Conservation (phyloP, 345 rosid genomes). For the Citrus glauca region DNA sequence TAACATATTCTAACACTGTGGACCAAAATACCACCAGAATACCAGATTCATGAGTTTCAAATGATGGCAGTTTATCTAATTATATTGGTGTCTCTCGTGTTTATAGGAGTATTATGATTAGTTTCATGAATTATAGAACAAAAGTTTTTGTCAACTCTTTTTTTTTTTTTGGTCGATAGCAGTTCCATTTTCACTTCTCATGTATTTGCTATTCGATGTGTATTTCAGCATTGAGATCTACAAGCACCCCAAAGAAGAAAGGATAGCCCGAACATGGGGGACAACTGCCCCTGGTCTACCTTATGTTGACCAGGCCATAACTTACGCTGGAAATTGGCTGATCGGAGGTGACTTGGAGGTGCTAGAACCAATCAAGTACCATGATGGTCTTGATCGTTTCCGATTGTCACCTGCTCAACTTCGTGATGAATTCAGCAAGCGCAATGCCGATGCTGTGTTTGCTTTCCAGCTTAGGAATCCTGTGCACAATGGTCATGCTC, state of each 20-base stretch:
- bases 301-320: conserved; percentile 73
- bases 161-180: neutral
- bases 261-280: conserved; percentile 98
- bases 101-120: neutral
- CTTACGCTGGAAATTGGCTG: conserved; percentile 80
- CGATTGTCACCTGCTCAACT: conserved; percentile 87
- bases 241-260: conserved; percentile 95
- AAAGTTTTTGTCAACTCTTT: neutral
- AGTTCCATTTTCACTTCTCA: neutral
- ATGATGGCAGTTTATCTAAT: neutral
- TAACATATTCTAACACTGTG: neutral
- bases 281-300: conserved; percentile 93
- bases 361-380: conserved; percentile 77
- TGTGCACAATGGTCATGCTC: conserved; percentile 96
- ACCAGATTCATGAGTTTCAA: too few species aligned
- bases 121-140: neutral
- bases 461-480: conserved; percentile 99
- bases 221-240: conserved; percentile 81
- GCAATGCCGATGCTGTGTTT: conserved; percentile 95
- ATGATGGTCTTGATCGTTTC: conserved; percentile 85
- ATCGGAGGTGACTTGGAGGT: conserved; percentile 96
- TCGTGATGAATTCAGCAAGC: conserved; percentile 68
- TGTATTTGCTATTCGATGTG: conserved; percentile 4
- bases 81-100: neutral
- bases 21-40: neutral